Evolutionary conservation across 495 filamentous ascomycete genomes (phyloP).

Genomic region (Neurospora sp.): DNA sequence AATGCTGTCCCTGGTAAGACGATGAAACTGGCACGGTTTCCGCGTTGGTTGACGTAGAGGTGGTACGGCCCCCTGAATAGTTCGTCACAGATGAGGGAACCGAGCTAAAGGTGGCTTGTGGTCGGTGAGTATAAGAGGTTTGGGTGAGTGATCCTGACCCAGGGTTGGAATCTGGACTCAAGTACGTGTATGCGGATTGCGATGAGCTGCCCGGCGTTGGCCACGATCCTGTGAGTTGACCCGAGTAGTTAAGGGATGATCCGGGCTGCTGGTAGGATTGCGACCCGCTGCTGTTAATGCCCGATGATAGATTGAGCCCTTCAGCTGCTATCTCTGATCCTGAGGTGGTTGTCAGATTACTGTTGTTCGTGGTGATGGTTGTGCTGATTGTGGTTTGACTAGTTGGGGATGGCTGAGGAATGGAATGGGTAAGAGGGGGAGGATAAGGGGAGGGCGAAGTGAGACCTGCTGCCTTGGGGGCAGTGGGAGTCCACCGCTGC

Average conservation of each 20-base stretch:
- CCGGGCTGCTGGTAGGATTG: conserved; percentile 35
- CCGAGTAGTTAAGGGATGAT: conserved; percentile 36
- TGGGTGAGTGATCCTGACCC: conserved; percentile 15
- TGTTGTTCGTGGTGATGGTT: conserved; percentile 35
- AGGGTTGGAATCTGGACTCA: conserved; percentile 34
- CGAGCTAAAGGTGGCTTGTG: conserved; percentile 3
- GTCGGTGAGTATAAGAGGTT: conserved; percentile 12
- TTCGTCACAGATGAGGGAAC: conserved; percentile 10
- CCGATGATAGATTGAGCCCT: conserved; percentile 51
- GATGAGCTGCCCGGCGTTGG: conserved; percentile 44
- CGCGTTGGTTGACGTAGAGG: conserved; percentile 24
- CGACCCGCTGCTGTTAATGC: conserved; percentile 45
- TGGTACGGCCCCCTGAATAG: conserved; percentile 18
- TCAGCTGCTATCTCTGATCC: conserved; percentile 39
- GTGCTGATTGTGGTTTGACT: conserved; percentile 47
- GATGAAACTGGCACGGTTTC: conserved; percentile 14
- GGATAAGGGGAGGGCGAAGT: conserved; percentile 14
- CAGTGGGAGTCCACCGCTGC: conserved; percentile 4
- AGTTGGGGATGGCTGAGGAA: conserved; percentile 42
- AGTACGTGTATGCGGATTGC: conserved; percentile 41
- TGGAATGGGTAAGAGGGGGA: conserved; percentile 37
- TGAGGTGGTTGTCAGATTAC: conserved; percentile 36
- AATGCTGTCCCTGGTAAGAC: conserved; percentile 21
- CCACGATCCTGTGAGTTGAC: conserved; percentile 40
- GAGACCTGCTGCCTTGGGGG: not conserved